Conservation (phyloP, 2,329 filamentous ascomycete genomes). For the Magnaporthales sp. region DNA sequence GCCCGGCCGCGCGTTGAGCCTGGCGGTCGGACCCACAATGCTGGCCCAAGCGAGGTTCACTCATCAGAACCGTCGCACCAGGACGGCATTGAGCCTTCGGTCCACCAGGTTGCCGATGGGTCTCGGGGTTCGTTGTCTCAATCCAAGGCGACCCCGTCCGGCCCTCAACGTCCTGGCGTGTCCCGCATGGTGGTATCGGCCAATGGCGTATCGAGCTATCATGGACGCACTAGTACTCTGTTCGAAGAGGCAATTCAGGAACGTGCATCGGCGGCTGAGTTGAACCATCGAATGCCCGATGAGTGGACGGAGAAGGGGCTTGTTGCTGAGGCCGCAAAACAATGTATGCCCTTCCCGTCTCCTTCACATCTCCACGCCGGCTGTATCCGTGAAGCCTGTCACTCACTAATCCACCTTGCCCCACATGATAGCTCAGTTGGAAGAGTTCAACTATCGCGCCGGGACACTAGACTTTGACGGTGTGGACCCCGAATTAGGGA, state of each 20-base stretch:
- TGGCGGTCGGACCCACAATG: not conserved
- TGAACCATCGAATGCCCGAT: constrained; percentile 18
- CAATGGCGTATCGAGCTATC: constrained; percentile 34
- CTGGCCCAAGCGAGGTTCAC: not conserved
- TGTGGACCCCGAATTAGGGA: constrained; percentile 39
- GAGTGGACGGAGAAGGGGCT: constrained; percentile 35
- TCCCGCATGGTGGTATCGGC: constrained; percentile 28
- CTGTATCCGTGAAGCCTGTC: too few species aligned
- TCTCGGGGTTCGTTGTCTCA: not conserved
- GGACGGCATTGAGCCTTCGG: not conserved
- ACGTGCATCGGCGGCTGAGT: constrained; percentile 9
- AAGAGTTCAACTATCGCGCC: constrained; percentile 34
- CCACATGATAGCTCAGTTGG: constrained; percentile 30
- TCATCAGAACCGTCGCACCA: not conserved
- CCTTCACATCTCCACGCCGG: not conserved
- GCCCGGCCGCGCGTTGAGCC: too few species aligned
- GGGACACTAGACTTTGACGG: constrained; percentile 46
- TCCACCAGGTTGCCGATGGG: not conserved
- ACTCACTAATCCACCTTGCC: not conserved
- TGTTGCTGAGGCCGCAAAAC: constrained; percentile 36
- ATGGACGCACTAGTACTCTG: constrained; percentile 38
- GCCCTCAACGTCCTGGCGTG: not conserved
- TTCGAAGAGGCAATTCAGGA: constrained; percentile 29
- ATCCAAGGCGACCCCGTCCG: not conserved
- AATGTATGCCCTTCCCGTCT: constrained; percentile 20